Evolutionary conservation across 1,139 yeast species (phyloP), one percentile per base, ranked within the genome.

Genomic region (Saccharomyces hybrid): DNA sequence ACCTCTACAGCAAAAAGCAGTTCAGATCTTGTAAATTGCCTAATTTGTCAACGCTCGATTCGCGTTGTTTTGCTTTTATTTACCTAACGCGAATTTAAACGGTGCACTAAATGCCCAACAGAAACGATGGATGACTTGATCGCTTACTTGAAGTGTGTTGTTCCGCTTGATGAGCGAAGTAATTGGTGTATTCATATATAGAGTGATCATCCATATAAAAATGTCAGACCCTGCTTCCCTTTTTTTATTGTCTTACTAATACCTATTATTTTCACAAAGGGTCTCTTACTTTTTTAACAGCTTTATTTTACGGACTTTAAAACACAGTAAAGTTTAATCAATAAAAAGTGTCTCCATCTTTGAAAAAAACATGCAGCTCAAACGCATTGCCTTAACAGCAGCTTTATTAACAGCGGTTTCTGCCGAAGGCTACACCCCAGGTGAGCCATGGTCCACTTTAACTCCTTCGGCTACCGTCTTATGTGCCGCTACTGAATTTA

Each of bases 361-460:
- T 4, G 44, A 16, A 38, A 11, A 19, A 11, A 11, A 38, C 2
- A 38, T 38, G 44, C 26, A 16, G 24, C 26, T 19, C n/a, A 38
- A 38, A 38, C 3, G 19, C 6, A 8, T 38, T 8, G n/a, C n/a
- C n/a, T 9, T 9, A 11, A 11, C 19, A 8, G 28, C 19, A 46
- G 31, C 3, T 24, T 24, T n/a, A n/a, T 12, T 46, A 24, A 19
- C 14, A 8, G 5, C 12, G 5, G 48, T 24, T n/a, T 11, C 5
- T 12, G 48, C 31, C 21, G 19, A 27, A 14, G 11, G 16, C 11
- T 48, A 48, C 19, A 48, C 24, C 6, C 50, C 50, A 16, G 12
- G 32, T 3, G 50, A 29, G n/a, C 44, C 42, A 16, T 48, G 50
- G 50, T 8, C 29, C 44, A 29, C 44, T 4, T 48, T 29, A 48